phyloP scores from a whole-genome alignment of 345 rosid species.

The Theobroma cacao region DNA sequence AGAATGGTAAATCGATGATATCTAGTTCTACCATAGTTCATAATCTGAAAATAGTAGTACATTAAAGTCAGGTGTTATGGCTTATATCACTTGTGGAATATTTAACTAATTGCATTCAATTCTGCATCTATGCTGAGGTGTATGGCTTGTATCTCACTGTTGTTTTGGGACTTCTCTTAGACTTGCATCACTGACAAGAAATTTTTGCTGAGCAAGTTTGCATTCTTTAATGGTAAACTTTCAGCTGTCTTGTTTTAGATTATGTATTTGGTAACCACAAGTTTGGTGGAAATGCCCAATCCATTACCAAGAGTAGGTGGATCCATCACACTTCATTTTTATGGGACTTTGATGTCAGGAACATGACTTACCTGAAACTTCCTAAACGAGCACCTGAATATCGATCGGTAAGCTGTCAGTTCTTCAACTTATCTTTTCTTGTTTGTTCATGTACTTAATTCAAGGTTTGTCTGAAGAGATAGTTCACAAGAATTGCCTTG shows the following conservation, averaged over 20 bases:
- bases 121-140: neutral
- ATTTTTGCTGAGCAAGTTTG: neutral
- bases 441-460: neutral
- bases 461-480: neutral
- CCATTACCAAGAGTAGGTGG: constrained; percentile 71
- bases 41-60: neutral
- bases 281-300: constrained; percentile 91
- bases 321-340: constrained; percentile 86
- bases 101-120: neutral
- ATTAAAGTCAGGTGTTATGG: neutral
- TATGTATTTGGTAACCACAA: constrained; percentile 76
- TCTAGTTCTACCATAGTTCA: neutral
- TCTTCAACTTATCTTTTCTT: neutral
- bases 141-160: neutral
- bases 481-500: neutral
- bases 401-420: constrained; percentile 15
- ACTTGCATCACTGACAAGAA: neutral
- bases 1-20: neutral
- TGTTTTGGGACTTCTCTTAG: neutral
- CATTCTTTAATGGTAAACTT: neutral
- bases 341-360: constrained; percentile 65
- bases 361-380: constrained; percentile 73
- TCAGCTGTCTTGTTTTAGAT: constrained; percentile 41
- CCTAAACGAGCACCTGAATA: constrained; percentile 22
- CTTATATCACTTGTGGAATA: neutral